A percentile compares a stretch with the other conserved stretches of the same genome.
These are phyloP conservation scores for Francoa sonchifolia DNA, from an alignment of 441 rosid genomes.

Conservation along the genomic window DNA sequence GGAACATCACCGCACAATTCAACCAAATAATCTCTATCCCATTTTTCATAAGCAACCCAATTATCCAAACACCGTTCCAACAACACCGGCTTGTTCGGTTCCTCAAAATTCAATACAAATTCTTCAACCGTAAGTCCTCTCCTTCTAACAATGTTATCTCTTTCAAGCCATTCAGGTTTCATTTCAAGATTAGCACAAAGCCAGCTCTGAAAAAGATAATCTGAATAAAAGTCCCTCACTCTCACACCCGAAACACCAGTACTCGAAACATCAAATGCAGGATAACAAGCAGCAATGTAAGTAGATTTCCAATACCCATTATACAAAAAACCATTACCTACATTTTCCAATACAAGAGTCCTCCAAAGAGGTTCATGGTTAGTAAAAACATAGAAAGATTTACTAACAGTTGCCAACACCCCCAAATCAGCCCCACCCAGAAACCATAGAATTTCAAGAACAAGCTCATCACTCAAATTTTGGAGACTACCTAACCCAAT, in stretches of 20 bases:
- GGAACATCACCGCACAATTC: conserved; percentile 34
- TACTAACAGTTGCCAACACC: conserved; percentile 52
- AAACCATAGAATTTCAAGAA: conserved; percentile 69
- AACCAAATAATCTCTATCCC: conserved; percentile 68
- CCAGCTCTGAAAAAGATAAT: conserved; percentile 92
- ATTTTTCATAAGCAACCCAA: conserved; percentile 58
- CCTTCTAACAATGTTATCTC: conserved; percentile 64
- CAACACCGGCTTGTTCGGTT: conserved; percentile 78
- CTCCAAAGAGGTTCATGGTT: conserved; percentile 86
- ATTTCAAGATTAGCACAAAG: conserved; percentile 92
- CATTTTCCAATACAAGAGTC: conserved; percentile 57
- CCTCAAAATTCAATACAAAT: conserved; percentile 57
- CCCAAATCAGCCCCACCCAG: conserved; percentile 51
- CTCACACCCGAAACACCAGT: conserved; percentile 20
- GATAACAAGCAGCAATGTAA: conserved; percentile 37
- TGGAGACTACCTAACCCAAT: conserved; percentile 76
- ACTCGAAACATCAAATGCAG: conserved; percentile 18
- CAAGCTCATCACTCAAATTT: conserved; percentile 55
- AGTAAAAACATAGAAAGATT: conserved; percentile 59
- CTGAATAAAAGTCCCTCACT: conserved; percentile 75
- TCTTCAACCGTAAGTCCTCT: conserved; percentile 68
- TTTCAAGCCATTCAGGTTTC: conserved; percentile 85
- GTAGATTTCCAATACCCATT: conserved; percentile 71
- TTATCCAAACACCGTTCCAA: conserved; percentile 71
- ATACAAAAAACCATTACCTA: conserved; percentile 50